Evolutionary conservation across 139 green algal genomes (phyloP).

Genomic region (Auxenochlorella pyrenoidosa): DNA sequence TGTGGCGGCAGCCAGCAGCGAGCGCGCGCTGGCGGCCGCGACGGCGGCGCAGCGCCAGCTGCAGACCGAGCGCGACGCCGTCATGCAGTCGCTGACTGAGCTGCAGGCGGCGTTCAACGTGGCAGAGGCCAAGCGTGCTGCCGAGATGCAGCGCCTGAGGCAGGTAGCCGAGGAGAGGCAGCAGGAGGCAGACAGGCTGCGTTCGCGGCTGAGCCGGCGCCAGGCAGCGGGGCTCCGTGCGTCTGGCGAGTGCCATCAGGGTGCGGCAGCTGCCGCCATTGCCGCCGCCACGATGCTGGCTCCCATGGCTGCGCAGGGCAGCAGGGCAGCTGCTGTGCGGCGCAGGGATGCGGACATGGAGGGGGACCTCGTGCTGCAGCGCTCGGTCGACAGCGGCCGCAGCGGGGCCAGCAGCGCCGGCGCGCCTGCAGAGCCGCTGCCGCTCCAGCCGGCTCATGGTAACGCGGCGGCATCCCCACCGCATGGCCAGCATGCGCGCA

Average conservation of each 20-base stretch:
- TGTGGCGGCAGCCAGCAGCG: background rate
- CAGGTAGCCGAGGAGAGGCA: background rate
- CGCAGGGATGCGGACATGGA: slow-evolving; percentile 2
- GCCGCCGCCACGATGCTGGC: background rate
- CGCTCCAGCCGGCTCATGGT: background rate
- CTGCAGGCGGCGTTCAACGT: background rate
- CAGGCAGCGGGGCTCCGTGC: background rate
- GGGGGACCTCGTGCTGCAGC: background rate
- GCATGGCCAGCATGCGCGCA: background rate
- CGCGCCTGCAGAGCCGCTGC: background rate
- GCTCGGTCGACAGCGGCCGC: background rate
- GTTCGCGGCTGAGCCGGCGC: background rate
- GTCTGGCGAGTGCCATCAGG: background rate
- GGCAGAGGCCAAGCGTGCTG: slow-evolving; percentile 5
- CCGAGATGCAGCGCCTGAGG: slow-evolving; percentile 12
- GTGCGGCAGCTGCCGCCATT: background rate
- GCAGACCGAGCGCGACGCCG: background rate
- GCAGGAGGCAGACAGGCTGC: slow-evolving; percentile 5
- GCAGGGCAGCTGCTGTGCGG: background rate
- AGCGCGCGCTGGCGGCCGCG: background rate
- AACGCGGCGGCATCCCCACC: background rate
- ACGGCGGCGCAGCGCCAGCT: background rate
- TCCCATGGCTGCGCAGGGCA: background rate
- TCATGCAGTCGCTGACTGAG: background rate
- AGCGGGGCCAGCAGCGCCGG: background rate